Conservation (phyloP, 202 grass and related monocot genomes). For the Bolboschoenoplectus hybrid region DNA sequence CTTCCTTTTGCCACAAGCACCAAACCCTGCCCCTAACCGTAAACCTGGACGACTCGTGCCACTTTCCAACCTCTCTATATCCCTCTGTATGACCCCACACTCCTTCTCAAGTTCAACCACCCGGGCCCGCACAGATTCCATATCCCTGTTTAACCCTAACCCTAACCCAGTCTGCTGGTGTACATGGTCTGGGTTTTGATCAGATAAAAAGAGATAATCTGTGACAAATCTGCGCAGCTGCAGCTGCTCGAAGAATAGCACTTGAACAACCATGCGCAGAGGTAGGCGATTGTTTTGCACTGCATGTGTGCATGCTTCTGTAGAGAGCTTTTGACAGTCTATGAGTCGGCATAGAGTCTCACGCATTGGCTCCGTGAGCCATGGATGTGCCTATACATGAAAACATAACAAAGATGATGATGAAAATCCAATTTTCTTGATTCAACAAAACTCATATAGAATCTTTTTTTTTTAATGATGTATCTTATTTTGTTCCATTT, state of each 20-base stretch:
- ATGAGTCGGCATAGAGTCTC: constrained; percentile 75
- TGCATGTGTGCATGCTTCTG: constrained; percentile 83
- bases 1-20: constrained; percentile 44
- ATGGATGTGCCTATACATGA: constrained; percentile 56
- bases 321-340: constrained; percentile 92
- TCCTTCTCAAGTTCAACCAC: constrained; percentile 82
- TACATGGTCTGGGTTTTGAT: constrained; percentile 53
- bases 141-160: constrained; percentile 49
- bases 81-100: constrained; percentile 61
- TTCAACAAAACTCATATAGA: background rate
- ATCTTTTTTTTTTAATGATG: background rate
- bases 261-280: constrained; percentile 65
- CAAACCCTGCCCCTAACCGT: constrained; percentile 43
- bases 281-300: constrained; percentile 84
- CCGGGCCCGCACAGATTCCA: constrained; percentile 52
- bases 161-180: constrained; percentile 43
- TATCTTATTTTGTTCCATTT: background rate
- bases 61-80: constrained; percentile 62
- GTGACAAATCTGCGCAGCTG: constrained; percentile 72
- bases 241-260: constrained; percentile 94
- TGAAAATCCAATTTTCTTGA: background rate
- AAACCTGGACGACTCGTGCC: constrained; percentile 32
- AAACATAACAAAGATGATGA: constrained; percentile 7
- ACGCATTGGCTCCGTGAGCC: constrained; percentile 60
- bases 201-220: constrained; percentile 66